phyloP scores from a whole-genome alignment of 148 eudicot species.

The Suaeda aralocaspica region DNA sequence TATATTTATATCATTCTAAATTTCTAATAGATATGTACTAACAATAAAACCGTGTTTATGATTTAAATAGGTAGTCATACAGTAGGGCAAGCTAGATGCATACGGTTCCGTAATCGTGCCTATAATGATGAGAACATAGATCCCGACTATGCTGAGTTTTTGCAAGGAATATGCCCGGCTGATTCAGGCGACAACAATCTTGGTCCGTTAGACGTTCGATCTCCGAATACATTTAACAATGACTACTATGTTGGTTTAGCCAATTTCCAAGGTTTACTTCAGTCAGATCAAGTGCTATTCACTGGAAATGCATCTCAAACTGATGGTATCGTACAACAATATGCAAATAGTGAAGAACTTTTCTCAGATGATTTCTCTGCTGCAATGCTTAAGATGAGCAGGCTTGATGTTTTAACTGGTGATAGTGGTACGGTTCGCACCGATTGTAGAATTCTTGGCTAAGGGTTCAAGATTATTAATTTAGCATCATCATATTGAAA shows the following conservation, averaged over 20 bases:
- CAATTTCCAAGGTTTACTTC: constrained; percentile 16
- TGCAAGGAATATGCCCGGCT: constrained; percentile 16
- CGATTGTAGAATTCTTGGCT: constrained; percentile 9
- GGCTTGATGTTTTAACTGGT: constrained; percentile 7
- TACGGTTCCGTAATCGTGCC: constrained; percentile 21
- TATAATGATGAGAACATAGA: constrained; percentile 18
- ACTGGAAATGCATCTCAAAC: neutral
- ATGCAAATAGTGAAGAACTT: constrained; percentile 1
- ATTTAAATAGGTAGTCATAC: constrained; percentile 20
- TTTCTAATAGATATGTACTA: too few species aligned
- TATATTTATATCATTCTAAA: too few species aligned
- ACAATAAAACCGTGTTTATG: neutral
- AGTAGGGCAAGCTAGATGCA: constrained; percentile 22
- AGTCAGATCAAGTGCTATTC: constrained; percentile 22
- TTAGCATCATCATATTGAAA: neutral
- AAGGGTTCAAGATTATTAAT: neutral
- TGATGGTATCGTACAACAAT: constrained; percentile 1
- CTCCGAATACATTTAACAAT: constrained; percentile 14
- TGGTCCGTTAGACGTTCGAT: constrained; percentile 11
- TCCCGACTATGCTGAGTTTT: neutral
- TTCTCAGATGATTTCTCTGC: constrained; percentile 18
- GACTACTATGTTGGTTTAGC: constrained; percentile 13
- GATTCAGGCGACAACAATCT: constrained; percentile 13
- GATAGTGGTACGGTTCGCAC: neutral
- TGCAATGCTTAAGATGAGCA: constrained; percentile 18